Evolutionary conservation across 2,329 filamentous ascomycete genomes (phyloP).

Genomic region (Paraconiothyrium brasiliense): DNA sequence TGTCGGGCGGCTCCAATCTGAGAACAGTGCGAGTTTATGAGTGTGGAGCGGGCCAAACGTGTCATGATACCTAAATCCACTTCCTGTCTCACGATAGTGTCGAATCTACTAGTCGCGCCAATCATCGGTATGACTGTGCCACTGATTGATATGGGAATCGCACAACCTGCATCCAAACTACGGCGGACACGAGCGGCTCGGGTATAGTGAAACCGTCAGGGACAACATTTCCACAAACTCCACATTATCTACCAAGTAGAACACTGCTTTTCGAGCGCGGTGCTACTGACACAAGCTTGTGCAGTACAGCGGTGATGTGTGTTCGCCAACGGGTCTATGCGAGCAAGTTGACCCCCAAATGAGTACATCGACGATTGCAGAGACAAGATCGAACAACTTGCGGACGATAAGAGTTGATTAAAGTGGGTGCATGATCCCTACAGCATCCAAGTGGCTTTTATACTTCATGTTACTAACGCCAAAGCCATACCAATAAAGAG

Average conservation of each 20-base stretch:
- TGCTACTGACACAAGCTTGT: not conserved
- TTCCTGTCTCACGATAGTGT: not conserved
- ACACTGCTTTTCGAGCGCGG: too few species aligned
- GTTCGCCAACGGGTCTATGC: not conserved
- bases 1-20: constrained; percentile 63
- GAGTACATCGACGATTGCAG: not conserved
- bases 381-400: not conserved
- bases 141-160: not conserved
- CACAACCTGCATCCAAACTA: not conserved
- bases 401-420: not conserved
- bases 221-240: not conserved
- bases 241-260: not conserved
- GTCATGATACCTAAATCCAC: not conserved
- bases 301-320: not conserved
- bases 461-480: not conserved
- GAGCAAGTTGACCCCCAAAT: not conserved
- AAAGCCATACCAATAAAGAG: not conserved
- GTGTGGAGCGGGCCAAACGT: not conserved
- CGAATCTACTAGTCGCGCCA: not conserved
- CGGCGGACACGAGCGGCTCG: not conserved
- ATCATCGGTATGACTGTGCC: not conserved
- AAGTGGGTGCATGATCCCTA: not conserved
- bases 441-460: not conserved
- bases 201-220: not conserved
- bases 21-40: constrained; percentile 18